Percentiles rank a stretch among this genome's conserved stretches.
Evolutionary conservation across 163 green algal genomes (phyloP).

Genomic region (Chlorella variabilis): DNA sequence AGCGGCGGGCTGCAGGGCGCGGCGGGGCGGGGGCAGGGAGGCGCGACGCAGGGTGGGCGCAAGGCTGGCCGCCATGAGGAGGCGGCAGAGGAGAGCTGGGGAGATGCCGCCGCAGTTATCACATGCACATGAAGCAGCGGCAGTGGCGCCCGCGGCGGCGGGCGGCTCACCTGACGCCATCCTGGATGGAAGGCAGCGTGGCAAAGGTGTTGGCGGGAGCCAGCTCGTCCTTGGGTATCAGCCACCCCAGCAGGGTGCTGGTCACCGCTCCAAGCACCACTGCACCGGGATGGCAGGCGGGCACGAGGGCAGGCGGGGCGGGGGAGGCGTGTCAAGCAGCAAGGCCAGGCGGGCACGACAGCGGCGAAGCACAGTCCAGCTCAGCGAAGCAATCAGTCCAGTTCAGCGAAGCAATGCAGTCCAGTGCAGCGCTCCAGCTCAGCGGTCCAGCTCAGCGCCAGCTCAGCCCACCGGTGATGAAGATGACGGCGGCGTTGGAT

Average conservation of each 20-base stretch:
- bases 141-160: too few relatives aligned
- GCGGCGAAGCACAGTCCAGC: too few relatives aligned
- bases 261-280: slow-evolving; percentile 23
- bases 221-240: background rate
- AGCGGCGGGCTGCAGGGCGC: slow-evolving; percentile 3
- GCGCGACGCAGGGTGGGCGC: background rate
- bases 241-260: background rate
- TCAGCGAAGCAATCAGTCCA: background rate
- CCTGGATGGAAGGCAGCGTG: background rate
- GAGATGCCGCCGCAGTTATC: too few relatives aligned
- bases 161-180: slow-evolving; percentile 13
- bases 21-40: background rate
- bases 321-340: background rate
- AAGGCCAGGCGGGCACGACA: too few relatives aligned
- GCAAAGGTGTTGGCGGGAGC: background rate
- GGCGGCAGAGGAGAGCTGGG: too few relatives aligned
- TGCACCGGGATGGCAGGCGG: background rate
- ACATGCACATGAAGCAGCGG: background rate
- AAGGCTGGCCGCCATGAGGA: background rate
- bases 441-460: background rate
- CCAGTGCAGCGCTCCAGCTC: background rate
- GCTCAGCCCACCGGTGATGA: slow-evolving; percentile 39
- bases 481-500: slow-evolving; percentile 48
- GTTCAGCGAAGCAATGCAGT: background rate
- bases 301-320: background rate